A percentile compares a stretch with the other conserved stretches of the same genome.
phyloP scores from a whole-genome alignment of 148 eudicot species.

The Tetragonia tetragonoides region DNA sequence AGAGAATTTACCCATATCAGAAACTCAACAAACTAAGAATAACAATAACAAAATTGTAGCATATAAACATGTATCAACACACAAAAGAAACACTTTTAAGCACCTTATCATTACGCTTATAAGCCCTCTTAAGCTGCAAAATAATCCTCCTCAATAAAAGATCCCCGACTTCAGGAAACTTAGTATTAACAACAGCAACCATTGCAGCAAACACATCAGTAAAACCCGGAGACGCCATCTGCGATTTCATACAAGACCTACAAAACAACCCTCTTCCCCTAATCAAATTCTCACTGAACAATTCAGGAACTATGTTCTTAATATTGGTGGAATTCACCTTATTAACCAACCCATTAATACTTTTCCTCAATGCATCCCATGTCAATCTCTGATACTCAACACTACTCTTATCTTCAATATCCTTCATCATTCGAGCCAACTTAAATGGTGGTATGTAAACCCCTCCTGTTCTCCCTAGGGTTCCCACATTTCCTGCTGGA shows the following conservation, averaged over 20 bases:
- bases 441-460: slow-evolving; percentile 85
- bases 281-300: slow-evolving; percentile 76
- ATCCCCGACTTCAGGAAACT: slow-evolving; percentile 83
- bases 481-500: slow-evolving; percentile 22
- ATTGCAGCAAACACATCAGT: slow-evolving; percentile 86
- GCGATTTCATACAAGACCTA: slow-evolving; percentile 87
- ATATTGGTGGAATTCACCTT: slow-evolving; percentile 85
- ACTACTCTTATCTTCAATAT: slow-evolving; percentile 77
- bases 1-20: slow-evolving; percentile 6
- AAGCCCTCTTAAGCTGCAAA: slow-evolving; percentile 77
- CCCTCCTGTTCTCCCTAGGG: slow-evolving; percentile 76
- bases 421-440: slow-evolving; percentile 83
- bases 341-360: slow-evolving; percentile 84
- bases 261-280: slow-evolving; percentile 89
- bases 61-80: neutral
- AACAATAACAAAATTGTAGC: neutral
- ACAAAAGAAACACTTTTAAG: neutral
- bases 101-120: slow-evolving; percentile 90
- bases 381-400: slow-evolving; percentile 78
- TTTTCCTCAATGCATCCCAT: slow-evolving; percentile 93
- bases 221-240: slow-evolving; percentile 90
- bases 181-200: slow-evolving; percentile 84
- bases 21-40: neutral
- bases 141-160: slow-evolving; percentile 75
- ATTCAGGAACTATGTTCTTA: slow-evolving; percentile 75